These are phyloP conservation scores for Daldinia eschscholtzii DNA, from an alignment of 2,329 filamentous ascomycete species.

Conservation along the genomic window DNA sequence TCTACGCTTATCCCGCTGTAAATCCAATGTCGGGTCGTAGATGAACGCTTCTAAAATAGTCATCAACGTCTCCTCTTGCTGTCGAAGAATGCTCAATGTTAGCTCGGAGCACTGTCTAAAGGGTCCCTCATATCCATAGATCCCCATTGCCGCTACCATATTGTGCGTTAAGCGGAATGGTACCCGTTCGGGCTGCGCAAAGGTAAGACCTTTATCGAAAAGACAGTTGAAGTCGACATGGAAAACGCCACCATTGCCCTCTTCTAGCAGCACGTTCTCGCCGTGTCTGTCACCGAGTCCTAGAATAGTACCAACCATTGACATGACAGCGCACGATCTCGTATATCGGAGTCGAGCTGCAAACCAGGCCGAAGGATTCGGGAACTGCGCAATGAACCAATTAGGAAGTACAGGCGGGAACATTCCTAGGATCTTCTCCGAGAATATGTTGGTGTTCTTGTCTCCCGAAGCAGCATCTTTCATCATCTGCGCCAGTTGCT, in stretches of 20 bases:
- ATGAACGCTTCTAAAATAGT: slow-evolving; percentile 97
- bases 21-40: slow-evolving; percentile 95
- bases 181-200: slow-evolving; percentile 92
- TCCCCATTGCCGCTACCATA: slow-evolving; percentile 97
- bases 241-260: slow-evolving; percentile 92
- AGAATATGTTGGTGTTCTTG: slow-evolving; percentile 77
- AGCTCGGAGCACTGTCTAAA: slow-evolving; percentile 93
- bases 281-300: slow-evolving; percentile 95
- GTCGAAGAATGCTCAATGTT: slow-evolving; percentile 83
- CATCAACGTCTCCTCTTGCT: slow-evolving; percentile 96
- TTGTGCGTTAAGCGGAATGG: slow-evolving; percentile 98
- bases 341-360: slow-evolving; percentile 89
- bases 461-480: slow-evolving; percentile 71
- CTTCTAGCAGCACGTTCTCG: slow-evolving; percentile 95
- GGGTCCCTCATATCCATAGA: slow-evolving; percentile 92
- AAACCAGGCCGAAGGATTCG: slow-evolving; percentile 93
- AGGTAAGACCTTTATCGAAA: slow-evolving; percentile 97
- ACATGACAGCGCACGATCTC: slow-evolving; percentile 96
- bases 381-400: slow-evolving; percentile 97
- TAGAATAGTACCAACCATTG: slow-evolving; percentile 97
- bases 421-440: slow-evolving; percentile 69
- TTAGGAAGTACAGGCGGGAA: slow-evolving; percentile 89
- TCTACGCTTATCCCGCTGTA: slow-evolving; percentile 79
- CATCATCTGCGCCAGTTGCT: slow-evolving; percentile 71
- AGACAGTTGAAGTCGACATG: slow-evolving; percentile 99